Evolutionary conservation across 306 rosid species (phyloP), one percentile per base, ranked within the genome.

Genomic region (Begonia fuchsioides): DNA sequence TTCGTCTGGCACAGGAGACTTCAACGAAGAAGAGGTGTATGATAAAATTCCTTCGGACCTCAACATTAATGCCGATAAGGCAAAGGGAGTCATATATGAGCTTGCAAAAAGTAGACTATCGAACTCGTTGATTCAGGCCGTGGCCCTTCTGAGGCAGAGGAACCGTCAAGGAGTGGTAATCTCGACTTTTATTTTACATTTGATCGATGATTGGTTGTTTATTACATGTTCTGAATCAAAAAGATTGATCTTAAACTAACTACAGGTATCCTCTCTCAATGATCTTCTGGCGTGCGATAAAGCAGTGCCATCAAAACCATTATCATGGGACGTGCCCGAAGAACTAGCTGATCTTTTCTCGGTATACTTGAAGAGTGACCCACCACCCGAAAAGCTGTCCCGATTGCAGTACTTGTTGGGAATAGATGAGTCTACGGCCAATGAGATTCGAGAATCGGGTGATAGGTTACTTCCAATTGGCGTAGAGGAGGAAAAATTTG

Each of bases 1-100:
- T 80, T 90, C 98, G 19, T 90, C 96, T 0, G 98, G 98, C 55
- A 90, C 96, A 2, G 98, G 98, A 43, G 98, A 90, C 71, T 90
- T 90, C 57, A 92, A 82, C 40, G 85, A 82, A 62, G 94, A 77
- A 53, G 98, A 90, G 73, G 95, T 90, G 26, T 90, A 71, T 58
- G 85, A 79, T 72, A 90, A 77, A 63, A 81, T 90, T 59, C 94
- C 95, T 13, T 46, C 58, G 8, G 95, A 90, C 75, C 98, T 90
- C 69, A 85, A 65, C 67, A 79, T 90, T 32, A 77, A 82, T 63
- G 79, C 69, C 48, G 79, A 75, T 52, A 85, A 90, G 75, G 87
- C 98, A 44, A 77, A 63, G 51, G 57, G 57, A 2, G 73, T 73
- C 50, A 93, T 90, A 49, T 64, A 38, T 6, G 93, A 85, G 63